These are phyloP conservation scores for Globisporangium middletonii DNA, from an alignment of 352 stramenopile species.

Conservation along the genomic window DNA sequence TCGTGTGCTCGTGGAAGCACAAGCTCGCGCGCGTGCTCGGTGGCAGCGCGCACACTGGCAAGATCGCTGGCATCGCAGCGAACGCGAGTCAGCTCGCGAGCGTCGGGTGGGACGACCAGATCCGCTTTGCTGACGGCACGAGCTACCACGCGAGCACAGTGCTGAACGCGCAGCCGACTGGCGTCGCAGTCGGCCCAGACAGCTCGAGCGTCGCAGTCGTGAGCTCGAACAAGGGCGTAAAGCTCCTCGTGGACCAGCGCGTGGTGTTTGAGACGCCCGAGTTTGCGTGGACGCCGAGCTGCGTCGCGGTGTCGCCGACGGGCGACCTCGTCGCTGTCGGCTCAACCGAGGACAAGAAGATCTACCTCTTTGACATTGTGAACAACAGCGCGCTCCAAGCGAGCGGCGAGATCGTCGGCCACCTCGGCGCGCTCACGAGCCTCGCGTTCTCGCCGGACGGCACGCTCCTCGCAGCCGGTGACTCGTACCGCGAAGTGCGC, in stretches of 20 bases:
- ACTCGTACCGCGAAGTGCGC: slow-evolving; percentile 87
- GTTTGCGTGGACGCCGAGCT: slow-evolving; percentile 76
- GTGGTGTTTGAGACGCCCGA: slow-evolving; percentile 72
- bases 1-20: slow-evolving; percentile 88
- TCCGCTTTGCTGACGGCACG: slow-evolving; percentile 59
- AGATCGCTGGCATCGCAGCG: slow-evolving; percentile 77
- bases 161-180: slow-evolving; percentile 66
- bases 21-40: slow-evolving; percentile 38
- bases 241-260: slow-evolving; percentile 63
- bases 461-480: slow-evolving; percentile 74
- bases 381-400: slow-evolving; percentile 55
- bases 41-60: slow-evolving; percentile 52
- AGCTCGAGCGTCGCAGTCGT: slow-evolving; percentile 47
- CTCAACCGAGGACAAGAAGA: slow-evolving; percentile 82
- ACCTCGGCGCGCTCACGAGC: slow-evolving; percentile 68
- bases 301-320: slow-evolving; percentile 60
- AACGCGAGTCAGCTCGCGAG: slow-evolving; percentile 69
- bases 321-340: slow-evolving; percentile 75
- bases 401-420: slow-evolving; percentile 54
- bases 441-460: slow-evolving; percentile 86
- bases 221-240: slow-evolving; percentile 81
- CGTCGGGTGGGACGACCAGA: slow-evolving; percentile 90
- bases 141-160: slow-evolving; percentile 58
- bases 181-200: slow-evolving; percentile 44
- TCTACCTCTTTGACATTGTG: slow-evolving; percentile 79